A percentile compares a stretch with the other conserved stretches of the same genome.
phyloP scores from a whole-genome alignment of 1,284 basidiomycete species.

The Puccinia brachypodii region DNA sequence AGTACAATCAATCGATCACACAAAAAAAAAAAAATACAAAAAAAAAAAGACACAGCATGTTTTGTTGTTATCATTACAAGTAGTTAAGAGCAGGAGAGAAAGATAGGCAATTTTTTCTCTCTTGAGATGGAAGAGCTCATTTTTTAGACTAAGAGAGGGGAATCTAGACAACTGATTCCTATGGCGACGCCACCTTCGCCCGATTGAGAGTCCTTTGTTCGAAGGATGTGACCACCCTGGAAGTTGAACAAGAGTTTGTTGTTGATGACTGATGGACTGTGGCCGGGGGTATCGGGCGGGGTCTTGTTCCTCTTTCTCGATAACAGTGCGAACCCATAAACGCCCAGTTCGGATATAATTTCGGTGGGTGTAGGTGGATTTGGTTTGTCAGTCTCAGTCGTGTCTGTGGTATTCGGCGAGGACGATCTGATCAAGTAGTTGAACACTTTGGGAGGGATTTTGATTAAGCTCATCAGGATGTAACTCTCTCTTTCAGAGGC shows the following conservation, averaged over 20 bases:
- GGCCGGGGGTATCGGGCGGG: conserved; percentile 52
- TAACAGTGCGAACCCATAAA: conserved; percentile 87
- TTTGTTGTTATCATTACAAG: too few relatives aligned
- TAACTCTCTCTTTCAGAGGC: conserved; percentile 69
- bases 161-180: conserved; percentile 84
- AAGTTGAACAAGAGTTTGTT: conserved; percentile 58
- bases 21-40: neutral
- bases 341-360: conserved; percentile 85
- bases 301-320: conserved; percentile 55
- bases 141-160: conserved; percentile 54
- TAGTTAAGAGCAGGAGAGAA: too few relatives aligned
- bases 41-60: too few relatives aligned
- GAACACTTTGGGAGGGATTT: conserved; percentile 67
- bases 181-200: conserved; percentile 94
- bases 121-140: too few relatives aligned
- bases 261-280: conserved; percentile 53
- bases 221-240: conserved; percentile 77
- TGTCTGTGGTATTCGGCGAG: neutral
- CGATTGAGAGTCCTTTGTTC: conserved; percentile 88
- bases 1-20: neutral
- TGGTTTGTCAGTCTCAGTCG: conserved; percentile 52
- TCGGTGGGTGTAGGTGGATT: conserved; percentile 61
- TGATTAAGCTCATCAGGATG: conserved; percentile 90
- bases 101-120: too few relatives aligned
- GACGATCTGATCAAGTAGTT: conserved; percentile 72